These are phyloP conservation scores for Papiliotrema fonsecae DNA, from an alignment of 1,284 basidiomycete genomes.

Conservation along the genomic window DNA sequence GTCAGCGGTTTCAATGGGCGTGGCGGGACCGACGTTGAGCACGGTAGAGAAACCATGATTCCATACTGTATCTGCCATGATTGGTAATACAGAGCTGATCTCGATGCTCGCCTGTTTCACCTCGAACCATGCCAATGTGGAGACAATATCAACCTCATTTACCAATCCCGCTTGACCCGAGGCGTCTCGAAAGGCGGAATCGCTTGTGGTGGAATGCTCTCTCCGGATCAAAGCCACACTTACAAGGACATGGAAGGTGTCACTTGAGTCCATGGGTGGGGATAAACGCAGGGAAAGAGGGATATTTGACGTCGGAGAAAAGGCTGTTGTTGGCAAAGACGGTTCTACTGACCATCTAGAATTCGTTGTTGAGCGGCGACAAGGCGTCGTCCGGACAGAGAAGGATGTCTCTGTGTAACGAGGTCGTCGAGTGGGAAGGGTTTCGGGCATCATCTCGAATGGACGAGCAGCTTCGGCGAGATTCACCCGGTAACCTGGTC, in stretches of 20 bases:
- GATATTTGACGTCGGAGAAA: constrained; percentile 39
- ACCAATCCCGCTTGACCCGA: constrained; percentile 17
- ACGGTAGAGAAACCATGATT: constrained; percentile 26
- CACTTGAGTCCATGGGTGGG: constrained; percentile 14
- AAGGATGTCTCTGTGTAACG: constrained; percentile 19
- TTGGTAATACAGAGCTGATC: constrained; percentile 16
- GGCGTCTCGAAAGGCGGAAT: constrained; percentile 8
- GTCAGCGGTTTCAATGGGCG: background rate
- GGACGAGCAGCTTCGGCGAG: constrained; percentile 23
- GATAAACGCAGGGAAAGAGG: constrained; percentile 29
- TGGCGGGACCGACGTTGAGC: constrained; percentile 21
- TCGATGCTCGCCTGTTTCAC: constrained; percentile 10
- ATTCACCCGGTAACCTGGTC: constrained; percentile 14
- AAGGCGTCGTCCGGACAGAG: constrained; percentile 16
- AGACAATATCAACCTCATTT: constrained; percentile 44
- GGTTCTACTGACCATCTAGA: constrained; percentile 28
- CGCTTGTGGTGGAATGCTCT: constrained; percentile 15
- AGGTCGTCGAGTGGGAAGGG: constrained; percentile 26
- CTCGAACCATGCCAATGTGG: constrained; percentile 45
- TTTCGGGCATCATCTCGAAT: constrained; percentile 40
- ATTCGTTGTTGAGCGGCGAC: background rate
- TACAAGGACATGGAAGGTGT: constrained; percentile 19
- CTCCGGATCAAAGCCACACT: constrained; percentile 22
- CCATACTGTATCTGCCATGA: constrained; percentile 16
- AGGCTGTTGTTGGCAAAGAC: constrained; percentile 32